These are phyloP conservation scores for Gossypioides kirkii DNA, from an alignment of 345 rosid genomes.

Conservation along the genomic window DNA sequence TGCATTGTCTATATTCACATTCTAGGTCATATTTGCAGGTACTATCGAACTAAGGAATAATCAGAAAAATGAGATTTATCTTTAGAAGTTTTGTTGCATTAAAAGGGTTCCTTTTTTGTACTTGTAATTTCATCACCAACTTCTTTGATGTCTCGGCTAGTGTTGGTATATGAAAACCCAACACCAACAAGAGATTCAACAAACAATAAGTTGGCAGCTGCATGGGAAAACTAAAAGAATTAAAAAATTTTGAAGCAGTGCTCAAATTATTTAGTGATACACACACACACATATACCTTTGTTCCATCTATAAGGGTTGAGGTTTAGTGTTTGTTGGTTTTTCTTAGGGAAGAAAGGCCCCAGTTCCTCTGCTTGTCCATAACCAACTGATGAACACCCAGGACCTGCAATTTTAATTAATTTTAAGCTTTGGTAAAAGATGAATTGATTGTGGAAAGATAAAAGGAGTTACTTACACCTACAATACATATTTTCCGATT, in stretches of 20 bases:
- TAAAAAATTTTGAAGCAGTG: not conserved
- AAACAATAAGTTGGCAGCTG: slow-evolving; percentile 62
- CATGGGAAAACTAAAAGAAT: not conserved
- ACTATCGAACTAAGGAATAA: not conserved
- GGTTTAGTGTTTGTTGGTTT: no score
- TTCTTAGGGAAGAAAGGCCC: slow-evolving; percentile 79
- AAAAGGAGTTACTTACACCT: not conserved
- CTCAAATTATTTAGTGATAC: no score
- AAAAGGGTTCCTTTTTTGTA: slow-evolving; percentile 11
- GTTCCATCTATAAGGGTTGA: no score
- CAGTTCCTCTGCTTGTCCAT: slow-evolving; percentile 69
- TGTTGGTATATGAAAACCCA: slow-evolving; percentile 58
- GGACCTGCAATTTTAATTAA: slow-evolving; percentile 42
- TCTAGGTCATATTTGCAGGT: no score
- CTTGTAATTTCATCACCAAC: slow-evolving; percentile 60
- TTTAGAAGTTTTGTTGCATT: not conserved
- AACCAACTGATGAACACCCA: slow-evolving; percentile 76
- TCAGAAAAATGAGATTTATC: not conserved
- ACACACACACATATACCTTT: no score
- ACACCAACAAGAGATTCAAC: slow-evolving; percentile 67
- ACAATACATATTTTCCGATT: not conserved
- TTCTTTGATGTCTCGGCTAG: slow-evolving; percentile 33
- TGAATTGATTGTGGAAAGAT: not conserved
- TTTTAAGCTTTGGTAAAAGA: not conserved
- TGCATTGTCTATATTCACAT: no score